A percentile compares a stretch with the other conserved stretches of the same genome.
Evolutionary conservation across 2,329 filamentous ascomycete species (phyloP).

Genomic region (Lasiodiplodia citricola): DNA sequence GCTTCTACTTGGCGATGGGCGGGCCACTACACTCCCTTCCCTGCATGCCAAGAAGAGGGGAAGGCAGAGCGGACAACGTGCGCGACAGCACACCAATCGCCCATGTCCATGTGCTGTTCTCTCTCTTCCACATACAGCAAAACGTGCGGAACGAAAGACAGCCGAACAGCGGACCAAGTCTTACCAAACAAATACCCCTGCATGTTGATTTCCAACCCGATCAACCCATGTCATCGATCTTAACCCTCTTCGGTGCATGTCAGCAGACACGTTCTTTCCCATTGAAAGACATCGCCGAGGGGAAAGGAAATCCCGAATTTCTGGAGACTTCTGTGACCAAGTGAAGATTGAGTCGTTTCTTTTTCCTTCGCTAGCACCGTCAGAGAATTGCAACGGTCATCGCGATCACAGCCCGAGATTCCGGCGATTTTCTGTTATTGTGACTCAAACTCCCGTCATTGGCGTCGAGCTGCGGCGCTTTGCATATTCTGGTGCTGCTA

Average conservation of each 20-base stretch:
- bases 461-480: neutral
- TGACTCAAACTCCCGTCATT: neutral
- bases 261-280: constrained; percentile 2
- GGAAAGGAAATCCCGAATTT: neutral
- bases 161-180: neutral
- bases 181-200: neutral
- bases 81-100: neutral
- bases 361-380: too few relatives aligned
- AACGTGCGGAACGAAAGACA: neutral
- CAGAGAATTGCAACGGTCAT: neutral
- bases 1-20: neutral
- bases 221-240: neutral
- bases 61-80: neutral
- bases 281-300: neutral
- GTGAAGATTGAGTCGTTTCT: neutral
- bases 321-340: neutral
- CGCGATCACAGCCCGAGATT: constrained; percentile 7
- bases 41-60: constrained; percentile 15
- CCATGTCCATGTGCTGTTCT: neutral
- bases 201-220: neutral
- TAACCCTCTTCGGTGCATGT: neutral
- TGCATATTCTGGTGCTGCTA: neutral
- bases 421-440: neutral
- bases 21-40: neutral
- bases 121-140: neutral